Evolutionary conservation across 805 yeast genomes (phyloP).

Genomic region (Ogataea minuta): DNA sequence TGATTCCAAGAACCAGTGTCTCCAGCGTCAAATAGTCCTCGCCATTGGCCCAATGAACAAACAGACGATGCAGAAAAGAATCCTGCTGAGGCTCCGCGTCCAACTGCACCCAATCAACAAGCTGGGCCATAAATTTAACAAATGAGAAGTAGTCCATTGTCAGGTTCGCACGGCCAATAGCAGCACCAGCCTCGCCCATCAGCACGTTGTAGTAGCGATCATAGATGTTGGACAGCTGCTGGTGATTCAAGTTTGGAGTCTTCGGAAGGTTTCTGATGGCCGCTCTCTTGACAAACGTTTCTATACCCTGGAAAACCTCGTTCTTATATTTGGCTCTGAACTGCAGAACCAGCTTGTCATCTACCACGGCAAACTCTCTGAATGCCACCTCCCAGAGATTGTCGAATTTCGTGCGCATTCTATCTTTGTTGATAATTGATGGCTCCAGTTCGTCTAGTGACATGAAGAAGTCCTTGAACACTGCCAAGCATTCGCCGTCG

Average conservation of each 20-base stretch:
- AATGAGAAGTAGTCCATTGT: conserved; percentile 75
- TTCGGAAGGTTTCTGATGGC: conserved; percentile 85
- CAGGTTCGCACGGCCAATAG: conserved; percentile 62
- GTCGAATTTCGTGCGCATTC: conserved; percentile 79
- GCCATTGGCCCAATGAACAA: conserved; percentile 66
- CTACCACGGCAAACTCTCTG: conserved; percentile 79
- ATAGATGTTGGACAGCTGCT: conserved; percentile 67
- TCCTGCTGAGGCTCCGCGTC: conserved; percentile 36
- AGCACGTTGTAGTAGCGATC: conserved; percentile 81
- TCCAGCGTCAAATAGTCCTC: conserved; percentile 60
- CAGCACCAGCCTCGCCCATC: conserved; percentile 55
- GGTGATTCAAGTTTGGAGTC: conserved; percentile 55
- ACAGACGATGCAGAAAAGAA: conserved; percentile 61
- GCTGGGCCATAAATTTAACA: conserved; percentile 67
- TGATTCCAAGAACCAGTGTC: conserved; percentile 72
- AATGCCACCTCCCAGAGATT: conserved; percentile 88
- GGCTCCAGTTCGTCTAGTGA: conserved; percentile 77
- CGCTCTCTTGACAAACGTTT: conserved; percentile 86
- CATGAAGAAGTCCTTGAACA: conserved; percentile 78
- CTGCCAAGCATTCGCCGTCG: conserved; percentile 87
- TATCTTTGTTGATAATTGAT: conserved; percentile 59
- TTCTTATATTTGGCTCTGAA: conserved; percentile 71
- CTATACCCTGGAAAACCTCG: conserved; percentile 80
- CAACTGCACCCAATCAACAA: conserved; percentile 71
- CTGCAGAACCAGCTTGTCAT: conserved; percentile 68